phyloP scores from a whole-genome alignment of 139 green algal genomes.

The Tetraselmis chui region DNA sequence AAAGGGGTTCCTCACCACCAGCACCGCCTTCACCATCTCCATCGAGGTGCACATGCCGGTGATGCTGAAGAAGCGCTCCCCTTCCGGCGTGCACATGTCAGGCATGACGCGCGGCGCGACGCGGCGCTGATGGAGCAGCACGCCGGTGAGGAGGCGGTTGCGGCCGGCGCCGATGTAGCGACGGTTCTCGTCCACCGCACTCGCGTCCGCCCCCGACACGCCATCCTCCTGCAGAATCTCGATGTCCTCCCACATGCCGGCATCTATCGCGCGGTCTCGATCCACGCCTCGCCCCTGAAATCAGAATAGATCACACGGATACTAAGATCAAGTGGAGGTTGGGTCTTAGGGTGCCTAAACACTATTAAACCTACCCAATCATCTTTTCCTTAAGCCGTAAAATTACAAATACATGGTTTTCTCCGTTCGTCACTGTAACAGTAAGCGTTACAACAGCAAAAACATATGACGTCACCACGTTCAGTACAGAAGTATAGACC shows the following conservation, averaged over 20 bases:
- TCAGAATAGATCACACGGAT: no score
- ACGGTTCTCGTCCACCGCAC: neutral
- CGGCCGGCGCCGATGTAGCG: neutral
- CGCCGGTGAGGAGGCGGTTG: neutral
- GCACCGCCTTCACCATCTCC: neutral
- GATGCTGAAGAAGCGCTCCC: neutral
- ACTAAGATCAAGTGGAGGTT: no score
- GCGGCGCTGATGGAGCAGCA: neutral
- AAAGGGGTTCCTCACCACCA: no score
- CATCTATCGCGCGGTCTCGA: neutral
- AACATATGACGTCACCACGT: no score
- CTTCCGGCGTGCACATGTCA: neutral
- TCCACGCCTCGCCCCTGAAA: neutral
- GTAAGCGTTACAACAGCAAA: no score
- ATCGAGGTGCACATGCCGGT: neutral
- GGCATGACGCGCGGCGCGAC: neutral
- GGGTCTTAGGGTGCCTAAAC: no score
- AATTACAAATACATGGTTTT: no score
- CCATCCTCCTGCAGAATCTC: neutral
- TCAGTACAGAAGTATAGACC: no score
- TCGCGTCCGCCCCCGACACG: neutral
- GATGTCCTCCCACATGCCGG: neutral
- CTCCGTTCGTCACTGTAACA: no score
- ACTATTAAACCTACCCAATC: no score
- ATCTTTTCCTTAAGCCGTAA: no score